Evolutionary conservation across 176 grass and related monocot genomes (phyloP).

Genomic region (Hsuehochloa calcarea): DNA sequence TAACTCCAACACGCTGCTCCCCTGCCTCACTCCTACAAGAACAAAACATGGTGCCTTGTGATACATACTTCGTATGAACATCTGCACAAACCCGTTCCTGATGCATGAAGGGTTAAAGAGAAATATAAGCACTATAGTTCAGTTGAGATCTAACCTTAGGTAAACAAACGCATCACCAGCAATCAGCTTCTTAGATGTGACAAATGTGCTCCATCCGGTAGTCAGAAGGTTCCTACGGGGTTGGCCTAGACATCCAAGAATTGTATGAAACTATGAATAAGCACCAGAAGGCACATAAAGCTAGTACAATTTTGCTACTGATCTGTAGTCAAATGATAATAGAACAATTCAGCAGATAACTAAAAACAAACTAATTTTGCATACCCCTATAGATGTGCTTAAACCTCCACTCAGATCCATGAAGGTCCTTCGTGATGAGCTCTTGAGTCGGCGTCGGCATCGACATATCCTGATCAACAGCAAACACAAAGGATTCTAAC

Average conservation of each 20-base stretch:
- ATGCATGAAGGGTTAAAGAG: not conserved
- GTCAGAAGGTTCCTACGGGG: constrained; percentile 90
- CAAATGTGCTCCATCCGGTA: constrained; percentile 95
- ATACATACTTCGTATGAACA: constrained; percentile 13
- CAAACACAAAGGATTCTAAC: not conserved
- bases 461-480: constrained; percentile 75
- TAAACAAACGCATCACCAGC: constrained; percentile 93
- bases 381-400: constrained; percentile 97
- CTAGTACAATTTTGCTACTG: not conserved
- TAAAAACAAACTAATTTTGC: not conserved
- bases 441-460: constrained; percentile 82
- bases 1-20: constrained; percentile 82
- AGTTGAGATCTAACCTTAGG: constrained; percentile 52
- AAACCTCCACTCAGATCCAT: constrained; percentile 90
- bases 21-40: constrained; percentile 73
- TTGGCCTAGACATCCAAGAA: constrained; percentile 63
- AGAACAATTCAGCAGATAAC: constrained; percentile 14
- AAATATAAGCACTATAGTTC: not conserved
- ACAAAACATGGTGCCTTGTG: not conserved
- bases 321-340: constrained; percentile 1
- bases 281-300: not conserved
- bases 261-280: constrained; percentile 1
- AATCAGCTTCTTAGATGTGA: constrained; percentile 81
- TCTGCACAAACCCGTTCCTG: not conserved
- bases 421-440: constrained; percentile 78